Evolutionary conservation across 345 rosid genomes (phyloP).

Genomic region (Acer yangbiense): DNA sequence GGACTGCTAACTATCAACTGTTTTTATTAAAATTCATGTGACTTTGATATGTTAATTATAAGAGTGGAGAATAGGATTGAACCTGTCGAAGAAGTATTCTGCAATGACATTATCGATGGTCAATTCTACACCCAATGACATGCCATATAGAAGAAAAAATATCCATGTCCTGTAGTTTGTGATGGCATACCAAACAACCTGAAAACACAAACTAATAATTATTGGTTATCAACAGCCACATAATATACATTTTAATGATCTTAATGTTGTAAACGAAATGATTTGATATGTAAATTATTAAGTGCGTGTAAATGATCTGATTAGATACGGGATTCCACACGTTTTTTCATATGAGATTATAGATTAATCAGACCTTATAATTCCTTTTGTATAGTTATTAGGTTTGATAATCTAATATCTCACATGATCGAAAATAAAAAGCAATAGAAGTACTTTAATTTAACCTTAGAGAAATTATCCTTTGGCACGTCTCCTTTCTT

Average conservation of each 20-base stretch:
- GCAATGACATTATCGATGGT: conserved; percentile 71
- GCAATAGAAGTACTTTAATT: too few species aligned
- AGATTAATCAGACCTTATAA: too few species aligned
- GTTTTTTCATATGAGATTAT: too few species aligned
- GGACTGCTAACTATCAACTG: too few species aligned
- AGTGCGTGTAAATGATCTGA: too few species aligned
- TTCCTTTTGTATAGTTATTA: too few species aligned
- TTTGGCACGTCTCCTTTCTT: conserved; percentile 54
- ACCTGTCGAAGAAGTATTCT: conserved; percentile 73
- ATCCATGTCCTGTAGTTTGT: conserved; percentile 71
- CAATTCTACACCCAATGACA: conserved; percentile 67
- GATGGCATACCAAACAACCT: conserved; percentile 58
- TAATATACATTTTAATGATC: too few species aligned
- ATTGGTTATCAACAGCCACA: not conserved
- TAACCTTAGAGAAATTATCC: conserved; percentile 44
- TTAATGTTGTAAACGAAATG: too few species aligned
- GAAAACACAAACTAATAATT: not conserved
- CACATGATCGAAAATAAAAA: too few species aligned
- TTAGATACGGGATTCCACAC: too few species aligned
- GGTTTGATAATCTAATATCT: too few species aligned
- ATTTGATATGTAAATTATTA: too few species aligned
- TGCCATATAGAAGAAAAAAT: conserved; percentile 62
- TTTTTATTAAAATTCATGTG: not conserved
- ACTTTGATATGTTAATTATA: not conserved
- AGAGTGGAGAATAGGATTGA: not conserved